A percentile compares a stretch with the other conserved stretches of the same genome.
Evolutionary conservation across 257 asterid genomes (phyloP).

Genomic region (Oldenlandia corymbosa): DNA sequence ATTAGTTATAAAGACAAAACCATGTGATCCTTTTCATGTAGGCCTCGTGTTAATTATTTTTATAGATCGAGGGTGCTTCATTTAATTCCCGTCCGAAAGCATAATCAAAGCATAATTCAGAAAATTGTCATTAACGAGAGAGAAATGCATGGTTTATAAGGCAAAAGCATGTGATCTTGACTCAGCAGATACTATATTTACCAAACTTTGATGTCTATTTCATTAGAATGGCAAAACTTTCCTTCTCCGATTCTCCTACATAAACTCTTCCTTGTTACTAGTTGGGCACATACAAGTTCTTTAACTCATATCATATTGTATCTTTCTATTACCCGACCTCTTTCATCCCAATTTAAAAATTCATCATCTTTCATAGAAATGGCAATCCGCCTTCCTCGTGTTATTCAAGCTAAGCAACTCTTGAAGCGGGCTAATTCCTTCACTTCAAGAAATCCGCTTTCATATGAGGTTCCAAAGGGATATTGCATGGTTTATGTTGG

Average conservation of each 20-base stretch:
- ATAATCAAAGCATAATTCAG: too few relatives aligned
- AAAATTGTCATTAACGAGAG: too few relatives aligned
- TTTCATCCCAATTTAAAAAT: too few relatives aligned
- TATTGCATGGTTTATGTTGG: constrained; percentile 30
- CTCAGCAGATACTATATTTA: background rate
- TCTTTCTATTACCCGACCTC: too few relatives aligned
- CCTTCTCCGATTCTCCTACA: constrained; percentile 2
- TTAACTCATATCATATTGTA: too few relatives aligned
- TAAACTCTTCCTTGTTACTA: background rate
- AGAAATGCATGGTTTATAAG: too few relatives aligned
- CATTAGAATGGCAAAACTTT: too few relatives aligned
- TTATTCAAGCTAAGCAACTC: constrained; percentile 47
- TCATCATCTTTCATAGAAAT: constrained; percentile 9
- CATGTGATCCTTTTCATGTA: too few relatives aligned
- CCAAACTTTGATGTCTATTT: background rate
- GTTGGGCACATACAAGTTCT: background rate
- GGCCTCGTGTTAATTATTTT: too few relatives aligned
- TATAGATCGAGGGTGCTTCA: too few relatives aligned
- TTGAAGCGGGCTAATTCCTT: constrained; percentile 19
- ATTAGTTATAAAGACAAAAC: too few relatives aligned
- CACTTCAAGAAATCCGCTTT: background rate
- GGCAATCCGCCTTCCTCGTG: constrained; percentile 37
- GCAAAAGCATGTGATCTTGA: constrained; percentile 3
- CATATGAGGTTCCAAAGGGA: constrained; percentile 22
- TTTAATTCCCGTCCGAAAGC: too few relatives aligned